Evolutionary conservation across 495 filamentous ascomycete genomes (phyloP).

Genomic region (Aspergillus egyptiacus): DNA sequence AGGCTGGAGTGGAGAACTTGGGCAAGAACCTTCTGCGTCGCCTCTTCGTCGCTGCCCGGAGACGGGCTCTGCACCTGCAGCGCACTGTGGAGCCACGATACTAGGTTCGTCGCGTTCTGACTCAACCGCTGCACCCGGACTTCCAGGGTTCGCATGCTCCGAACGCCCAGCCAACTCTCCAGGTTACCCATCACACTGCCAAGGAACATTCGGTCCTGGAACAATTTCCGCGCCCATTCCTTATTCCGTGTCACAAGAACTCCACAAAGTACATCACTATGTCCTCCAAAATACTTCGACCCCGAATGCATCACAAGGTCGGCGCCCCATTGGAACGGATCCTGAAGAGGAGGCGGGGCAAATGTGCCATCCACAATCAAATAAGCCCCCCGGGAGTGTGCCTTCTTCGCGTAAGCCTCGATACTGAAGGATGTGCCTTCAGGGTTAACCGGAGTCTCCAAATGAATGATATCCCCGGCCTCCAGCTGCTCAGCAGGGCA

Average conservation of each 20-base stretch:
- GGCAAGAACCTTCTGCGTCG: conserved; percentile 48
- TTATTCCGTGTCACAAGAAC: conserved; percentile 59
- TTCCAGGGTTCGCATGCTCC: conserved; percentile 81
- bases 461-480: conserved; percentile 76
- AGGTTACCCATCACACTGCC: conserved; percentile 84
- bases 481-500: conserved; percentile 50
- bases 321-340: conserved; percentile 74
- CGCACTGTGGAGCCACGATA: conserved; percentile 59
- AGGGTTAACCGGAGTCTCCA: conserved; percentile 92
- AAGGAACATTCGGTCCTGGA: conserved; percentile 61
- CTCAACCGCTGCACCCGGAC: conserved; percentile 72
- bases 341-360: conserved; percentile 81
- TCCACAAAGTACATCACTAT: conserved; percentile 85
- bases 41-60: conserved; percentile 31
- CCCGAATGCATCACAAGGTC: conserved; percentile 87
- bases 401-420: conserved; percentile 58
- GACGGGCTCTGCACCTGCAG: conserved; percentile 29
- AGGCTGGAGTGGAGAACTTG: conserved; percentile 70
- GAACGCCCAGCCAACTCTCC: conserved; percentile 86
- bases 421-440: conserved; percentile 74
- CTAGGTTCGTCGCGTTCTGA: conserved; percentile 58
- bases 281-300: conserved; percentile 93
- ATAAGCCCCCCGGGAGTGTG: conserved; percentile 63
- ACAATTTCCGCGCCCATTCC: conserved; percentile 53
- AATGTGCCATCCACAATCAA: conserved; percentile 91